Evolutionary conservation across 2,329 filamentous ascomycete species (phyloP), one percentile per base, ranked within the genome.

Genomic region (Coniosporium tulheliwenetii): DNA sequence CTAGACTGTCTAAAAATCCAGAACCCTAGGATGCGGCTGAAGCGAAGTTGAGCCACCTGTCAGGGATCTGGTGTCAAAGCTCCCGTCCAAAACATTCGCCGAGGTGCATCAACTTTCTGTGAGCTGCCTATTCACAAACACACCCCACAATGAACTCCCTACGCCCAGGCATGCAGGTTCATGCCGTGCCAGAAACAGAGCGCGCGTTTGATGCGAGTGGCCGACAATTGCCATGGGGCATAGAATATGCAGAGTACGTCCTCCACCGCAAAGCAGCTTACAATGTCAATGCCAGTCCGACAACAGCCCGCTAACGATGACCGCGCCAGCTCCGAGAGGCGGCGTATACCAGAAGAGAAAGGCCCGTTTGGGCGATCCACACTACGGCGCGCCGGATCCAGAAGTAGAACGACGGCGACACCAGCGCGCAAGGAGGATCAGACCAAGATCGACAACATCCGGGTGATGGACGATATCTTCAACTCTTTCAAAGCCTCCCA

Each of bases 151-250:
- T 44, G 41, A 40, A 39, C 36, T 15, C 44, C 29, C 31, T 46
- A 32, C 39, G 40, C 30, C 45, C 44, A 29, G 62, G 61, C 42
- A 79, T 79, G 71, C 75, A 80, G 57, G 74, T 79, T 39, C 75
- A 80, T 56, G 73, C 72, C 30, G 75, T 80, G 9, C 74, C 75
- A 30, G 71, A 72, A 41, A 67, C 73, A 48, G 76, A 79, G 57
- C 70, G 74, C 51, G 73, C 72, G 30, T 64, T 66, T 50, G 73
- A 78, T 51, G 66, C 70, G 40, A 68, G 69, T 38, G 75, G 75
- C 39, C 70, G 72, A 49, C 62, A 65, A 41, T 53, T 80, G 39
- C 75, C 76, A n/a, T 79, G 73, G 74, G 74, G 65, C 12, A 75
- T 74, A 54, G 69, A 77, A 47, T 75, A 69, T 52, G 70, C 71